Base-by-base conservation (phyloP, 805 yeast genomes). In the Zygoascus tannicola region DNA sequence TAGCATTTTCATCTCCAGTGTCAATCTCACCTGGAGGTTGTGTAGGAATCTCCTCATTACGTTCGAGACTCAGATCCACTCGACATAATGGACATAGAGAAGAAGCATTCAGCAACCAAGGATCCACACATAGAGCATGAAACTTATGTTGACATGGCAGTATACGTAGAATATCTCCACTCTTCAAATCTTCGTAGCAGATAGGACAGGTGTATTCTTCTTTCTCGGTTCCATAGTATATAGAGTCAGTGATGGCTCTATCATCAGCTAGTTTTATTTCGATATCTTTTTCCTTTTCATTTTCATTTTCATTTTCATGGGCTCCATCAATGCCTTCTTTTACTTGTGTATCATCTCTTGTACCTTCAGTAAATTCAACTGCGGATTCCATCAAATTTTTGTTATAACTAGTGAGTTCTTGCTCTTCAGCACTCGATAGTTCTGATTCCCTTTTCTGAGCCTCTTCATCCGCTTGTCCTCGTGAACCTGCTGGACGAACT, bases 11-110 rank as follows among this genome's bases (percentile, higher is more conserved):
- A 16, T 20, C 42, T 8, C 40, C 32, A 26, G 30, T 26, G 7
- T 8, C 7, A 26, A 8, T 7, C 3, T 40, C 32, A 32, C 43
- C 47, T 19, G 53, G 55, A 30, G 52, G 53, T 12, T 42, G 43
- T 14, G 47, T 51, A 5, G 51, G 42, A 5, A 50, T 52, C 4
- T 44, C 46, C 16, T 49, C 58, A 10, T 53, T 52, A 3, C 36
- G 40, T 5, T 48, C 49, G 15, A 59, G 38, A 33, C 53, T 50
- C 18, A 61, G 75, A 57, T 84, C 90, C 28, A 85, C 69, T 50
- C 85, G 79, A 62, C 95, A 85, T 68, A 81, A 75, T 5, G 95
- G 94, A 59, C 95, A 85, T 55, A 83, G 80, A 0, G 86, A 85
- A 41, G 85, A 73, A 50, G 87, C 67, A 51, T 76, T 75, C 4